Evolutionary conservation across 768 basidiomycete genomes (phyloP).

Genomic region (Clavaria fumosa): DNA sequence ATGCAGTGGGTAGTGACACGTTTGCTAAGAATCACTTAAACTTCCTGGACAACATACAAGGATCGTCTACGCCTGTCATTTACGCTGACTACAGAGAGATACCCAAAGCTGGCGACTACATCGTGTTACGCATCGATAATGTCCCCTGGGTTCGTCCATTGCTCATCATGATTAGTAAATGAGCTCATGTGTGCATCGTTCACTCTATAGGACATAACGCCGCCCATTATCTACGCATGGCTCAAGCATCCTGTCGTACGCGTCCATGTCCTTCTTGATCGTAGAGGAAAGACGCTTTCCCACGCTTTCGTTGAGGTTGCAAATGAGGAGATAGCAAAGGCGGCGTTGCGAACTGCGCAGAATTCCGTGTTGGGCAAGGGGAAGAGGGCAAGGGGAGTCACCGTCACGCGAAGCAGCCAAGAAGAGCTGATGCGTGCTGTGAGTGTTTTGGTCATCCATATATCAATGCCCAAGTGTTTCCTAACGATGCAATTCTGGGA

Average conservation of each 20-base stretch:
- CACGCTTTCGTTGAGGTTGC: constrained; percentile 72
- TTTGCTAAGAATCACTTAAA: neutral
- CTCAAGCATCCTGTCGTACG: constrained; percentile 52
- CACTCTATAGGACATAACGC: constrained; percentile 59
- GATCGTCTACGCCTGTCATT: constrained; percentile 4
- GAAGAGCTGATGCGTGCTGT: constrained; percentile 75
- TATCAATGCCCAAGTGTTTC: neutral
- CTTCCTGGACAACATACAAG: constrained; percentile 1
- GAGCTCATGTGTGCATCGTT: constrained; percentile 5
- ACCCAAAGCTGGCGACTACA: constrained; percentile 19
- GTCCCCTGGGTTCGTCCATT: constrained; percentile 63
- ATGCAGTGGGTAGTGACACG: constrained; percentile 7
- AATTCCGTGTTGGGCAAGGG: constrained; percentile 59
- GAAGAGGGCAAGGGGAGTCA: constrained; percentile 67
- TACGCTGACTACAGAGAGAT: too few species aligned
- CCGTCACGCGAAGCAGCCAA: constrained; percentile 65
- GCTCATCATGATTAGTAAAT: neutral
- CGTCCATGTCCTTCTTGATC: constrained; percentile 67
- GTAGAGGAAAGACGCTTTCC: constrained; percentile 69
- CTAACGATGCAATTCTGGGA: constrained; percentile 2
- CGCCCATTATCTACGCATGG: constrained; percentile 53
- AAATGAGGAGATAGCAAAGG: constrained; percentile 43
- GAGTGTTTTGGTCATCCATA: constrained; percentile 14
- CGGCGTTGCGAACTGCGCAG: constrained; percentile 37
- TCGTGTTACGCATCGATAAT: constrained; percentile 74